A percentile compares a stretch with the other conserved stretches of the same genome.
Evolutionary conservation across 75 land plant species (phyloP).

Genomic region (Pinus tabuliformis): DNA sequence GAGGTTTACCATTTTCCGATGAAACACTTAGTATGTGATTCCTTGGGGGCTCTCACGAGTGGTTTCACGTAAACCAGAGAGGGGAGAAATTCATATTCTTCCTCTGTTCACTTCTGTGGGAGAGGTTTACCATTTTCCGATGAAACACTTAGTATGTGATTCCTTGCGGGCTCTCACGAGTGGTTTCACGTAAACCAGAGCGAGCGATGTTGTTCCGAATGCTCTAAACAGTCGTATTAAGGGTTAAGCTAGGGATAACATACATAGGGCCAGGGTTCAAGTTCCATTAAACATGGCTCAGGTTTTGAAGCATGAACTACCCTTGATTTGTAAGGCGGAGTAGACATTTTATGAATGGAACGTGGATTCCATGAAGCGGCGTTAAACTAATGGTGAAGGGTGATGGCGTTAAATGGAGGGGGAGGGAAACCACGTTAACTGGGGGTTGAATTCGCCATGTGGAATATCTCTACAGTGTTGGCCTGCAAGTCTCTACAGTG

Average conservation of each 20-base stretch:
- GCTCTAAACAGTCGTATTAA: slow-evolving; percentile 34
- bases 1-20: slow-evolving; percentile 15
- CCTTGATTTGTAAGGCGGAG: slow-evolving; percentile 77
- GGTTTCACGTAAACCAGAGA: slow-evolving; percentile 17
- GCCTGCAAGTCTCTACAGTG: too few relatives aligned
- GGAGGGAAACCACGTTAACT: too few relatives aligned
- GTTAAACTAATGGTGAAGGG: too few relatives aligned
- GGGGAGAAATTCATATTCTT: slow-evolving; percentile 59
- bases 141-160: slow-evolving; percentile 21
- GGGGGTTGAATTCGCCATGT: too few relatives aligned
- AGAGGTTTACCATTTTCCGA: slow-evolving; percentile 14
- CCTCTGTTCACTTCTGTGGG: slow-evolving; percentile 22
- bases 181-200: slow-evolving; percentile 32
- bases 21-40: slow-evolving; percentile 21
- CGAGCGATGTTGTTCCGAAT: slow-evolving; percentile 47
- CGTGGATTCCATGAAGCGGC: slow-evolving; percentile 88
- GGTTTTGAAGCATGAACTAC: slow-evolving; percentile 81
- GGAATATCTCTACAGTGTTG: too few relatives aligned
- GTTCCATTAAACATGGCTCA: slow-evolving; percentile 79
- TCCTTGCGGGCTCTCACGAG: slow-evolving; percentile 27
- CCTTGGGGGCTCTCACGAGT: slow-evolving; percentile 25
- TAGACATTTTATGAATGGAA: slow-evolving; percentile 94
- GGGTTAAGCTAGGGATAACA: slow-evolving; percentile 57
- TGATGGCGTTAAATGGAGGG: too few relatives aligned
- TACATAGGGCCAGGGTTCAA: slow-evolving; percentile 68